Conservation (phyloP, 2,329 filamentous ascomycete species). For the Elsinoe perseae region DNA sequence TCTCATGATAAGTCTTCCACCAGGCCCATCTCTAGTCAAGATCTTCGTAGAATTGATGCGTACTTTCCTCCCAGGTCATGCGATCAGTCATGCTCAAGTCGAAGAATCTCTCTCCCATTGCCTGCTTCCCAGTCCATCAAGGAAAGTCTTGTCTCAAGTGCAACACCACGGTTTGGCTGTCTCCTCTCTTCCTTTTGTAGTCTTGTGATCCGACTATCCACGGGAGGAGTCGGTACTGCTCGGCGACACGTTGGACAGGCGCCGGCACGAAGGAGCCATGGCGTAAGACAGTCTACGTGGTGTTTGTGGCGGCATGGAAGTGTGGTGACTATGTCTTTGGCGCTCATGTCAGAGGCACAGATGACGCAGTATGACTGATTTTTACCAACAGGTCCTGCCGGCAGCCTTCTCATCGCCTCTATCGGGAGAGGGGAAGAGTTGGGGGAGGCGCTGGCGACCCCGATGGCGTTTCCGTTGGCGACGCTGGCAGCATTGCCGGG, state of each 20-base stretch:
- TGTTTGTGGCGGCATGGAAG: not conserved
- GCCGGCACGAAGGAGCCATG: constrained; percentile 1
- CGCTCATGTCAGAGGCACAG: not conserved
- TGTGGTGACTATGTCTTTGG: not conserved
- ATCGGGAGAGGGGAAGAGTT: not conserved
- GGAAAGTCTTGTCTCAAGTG: not conserved
- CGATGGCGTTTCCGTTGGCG: not conserved
- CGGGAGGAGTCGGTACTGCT: not conserved
- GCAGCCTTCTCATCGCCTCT: not conserved
- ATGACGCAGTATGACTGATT: not conserved
- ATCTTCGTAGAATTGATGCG: too few relatives aligned
- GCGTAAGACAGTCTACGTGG: not conserved
- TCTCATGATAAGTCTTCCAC: too few relatives aligned
- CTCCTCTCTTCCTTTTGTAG: not conserved
- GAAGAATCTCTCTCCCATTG: not conserved
- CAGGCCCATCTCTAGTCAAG: too few relatives aligned
- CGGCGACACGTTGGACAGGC: constrained; percentile 3
- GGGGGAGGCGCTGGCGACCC: not conserved
- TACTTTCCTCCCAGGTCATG: not conserved
- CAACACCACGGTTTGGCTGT: not conserved
- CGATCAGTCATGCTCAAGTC: too few relatives aligned
- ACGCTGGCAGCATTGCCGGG: not conserved
- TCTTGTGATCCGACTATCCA: not conserved
- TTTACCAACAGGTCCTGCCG: not conserved
- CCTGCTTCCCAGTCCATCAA: not conserved